Conservation (phyloP, 495 filamentous ascomycete genomes). For the Parachaetomium inaequale region DNA sequence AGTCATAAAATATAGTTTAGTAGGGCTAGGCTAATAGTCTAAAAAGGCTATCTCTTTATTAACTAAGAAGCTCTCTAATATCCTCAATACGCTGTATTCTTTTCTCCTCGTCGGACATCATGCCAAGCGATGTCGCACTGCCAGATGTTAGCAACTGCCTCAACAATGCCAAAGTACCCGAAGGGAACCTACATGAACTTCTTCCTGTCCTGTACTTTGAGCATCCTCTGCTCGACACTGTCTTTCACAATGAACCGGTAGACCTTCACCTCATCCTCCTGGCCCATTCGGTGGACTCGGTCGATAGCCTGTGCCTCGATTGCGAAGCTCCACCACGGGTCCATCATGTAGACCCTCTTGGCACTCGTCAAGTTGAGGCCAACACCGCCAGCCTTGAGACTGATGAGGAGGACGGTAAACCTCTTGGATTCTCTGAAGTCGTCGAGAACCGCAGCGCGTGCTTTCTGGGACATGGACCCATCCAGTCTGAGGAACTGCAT, state of each 20-base stretch:
- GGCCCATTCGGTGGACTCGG: conserved; percentile 98
- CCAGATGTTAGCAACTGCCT: conserved; percentile 17
- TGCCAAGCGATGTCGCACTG: conserved; percentile 85
- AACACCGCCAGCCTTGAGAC: conserved; percentile 86
- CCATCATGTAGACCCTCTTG: conserved; percentile 93
- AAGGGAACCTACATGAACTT: conserved; percentile 73
- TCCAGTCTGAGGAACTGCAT: conserved; percentile 85
- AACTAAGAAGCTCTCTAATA: conserved; percentile 86
- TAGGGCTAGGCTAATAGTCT: no score
- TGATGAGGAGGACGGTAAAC: conserved; percentile 69
- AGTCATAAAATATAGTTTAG: no score
- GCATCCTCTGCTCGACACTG: conserved; percentile 92
- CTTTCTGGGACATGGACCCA: conserved; percentile 83
- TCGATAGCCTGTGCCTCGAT: conserved; percentile 98
- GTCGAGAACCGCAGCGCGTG: conserved; percentile 67
- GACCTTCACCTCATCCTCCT: conserved; percentile 79
- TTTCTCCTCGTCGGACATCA: conserved; percentile 94
- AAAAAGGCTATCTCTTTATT: not conserved
- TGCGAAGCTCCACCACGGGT: conserved; percentile 98
- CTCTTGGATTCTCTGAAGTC: conserved; percentile 59
- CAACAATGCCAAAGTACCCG: not conserved
- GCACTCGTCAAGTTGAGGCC: conserved; percentile 89
- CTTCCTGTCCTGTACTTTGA: conserved; percentile 91
- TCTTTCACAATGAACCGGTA: conserved; percentile 81
- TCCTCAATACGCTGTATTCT: conserved; percentile 87